A percentile compares a stretch with the other conserved stretches of the same genome.
These are phyloP conservation scores for Chaetomium sp. DNA, from an alignment of 2,329 filamentous ascomycete genomes.

Conservation along the genomic window DNA sequence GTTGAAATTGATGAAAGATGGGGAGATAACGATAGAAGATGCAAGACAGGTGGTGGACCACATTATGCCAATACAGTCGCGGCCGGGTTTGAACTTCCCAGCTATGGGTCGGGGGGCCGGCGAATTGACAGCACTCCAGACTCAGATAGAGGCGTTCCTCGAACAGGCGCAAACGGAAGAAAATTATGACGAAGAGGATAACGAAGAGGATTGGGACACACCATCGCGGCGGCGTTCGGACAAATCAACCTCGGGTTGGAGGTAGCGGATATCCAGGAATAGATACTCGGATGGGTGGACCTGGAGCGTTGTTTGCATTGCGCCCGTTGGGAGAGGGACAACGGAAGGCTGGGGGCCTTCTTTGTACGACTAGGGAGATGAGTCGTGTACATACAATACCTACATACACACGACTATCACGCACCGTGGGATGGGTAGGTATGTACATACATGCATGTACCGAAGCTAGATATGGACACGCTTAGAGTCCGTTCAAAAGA, in stretches of 20 bases:
- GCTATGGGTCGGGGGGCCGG: constrained; percentile 11
- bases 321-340: too few relatives aligned
- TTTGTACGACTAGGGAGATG: too few relatives aligned
- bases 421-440: background rate
- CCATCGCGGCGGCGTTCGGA: background rate
- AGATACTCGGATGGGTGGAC: too few relatives aligned
- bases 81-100: too few relatives aligned
- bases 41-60: constrained; percentile 20
- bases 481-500: too few relatives aligned
- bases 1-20: constrained; percentile 28
- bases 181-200: background rate
- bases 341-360: too few relatives aligned
- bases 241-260: too few relatives aligned
- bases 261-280: too few relatives aligned
- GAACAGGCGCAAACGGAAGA: background rate
- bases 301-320: too few relatives aligned
- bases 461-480: background rate
- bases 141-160: constrained; percentile 17
- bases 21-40: constrained; percentile 24
- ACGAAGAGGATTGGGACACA: background rate
- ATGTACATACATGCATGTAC: background rate
- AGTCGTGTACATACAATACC: too few relatives aligned
- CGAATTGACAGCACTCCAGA: constrained; percentile 18
- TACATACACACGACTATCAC: too few relatives aligned
- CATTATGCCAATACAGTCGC: background rate